Evolutionary conservation across 306 rosid species (phyloP), one percentile per base, ranked within the genome.

Genomic region (Cucumis cinereus): DNA sequence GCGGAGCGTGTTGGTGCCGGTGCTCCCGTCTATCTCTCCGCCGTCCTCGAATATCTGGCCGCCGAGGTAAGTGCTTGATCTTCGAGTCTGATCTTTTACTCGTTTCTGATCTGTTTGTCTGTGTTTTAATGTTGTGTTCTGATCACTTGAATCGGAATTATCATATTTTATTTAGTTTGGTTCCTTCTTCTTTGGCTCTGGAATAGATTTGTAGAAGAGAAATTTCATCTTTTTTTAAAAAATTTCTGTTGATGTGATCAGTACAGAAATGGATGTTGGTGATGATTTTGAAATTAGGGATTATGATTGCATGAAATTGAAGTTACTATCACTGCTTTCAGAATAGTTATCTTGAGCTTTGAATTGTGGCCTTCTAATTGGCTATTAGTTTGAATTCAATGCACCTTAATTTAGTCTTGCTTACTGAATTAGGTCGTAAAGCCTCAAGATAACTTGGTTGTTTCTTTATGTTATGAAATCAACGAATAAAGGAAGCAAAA

Each of bases 21-120:
- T 0, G 85, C 93, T 0, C 98, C 98, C 0, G 98, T 92, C 54
- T 92, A 92, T 47, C 96, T 92, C 55, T 86, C 96, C 0, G 98
- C 98, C 0, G 96, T 90, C 10, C 93, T 90, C 5, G 98, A 92
- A 40, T 92, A 92, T 14, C 98, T 90, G 3, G 90, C 93, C 0
- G 97, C 97, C 9, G 98, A 92, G 93, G 96, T 92, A 20, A 2
- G 77, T 41, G n/a, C 13, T 55, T 23, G 58, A 13, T 53, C 45
- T 11, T n/a, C 45, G n/a, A 4, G 5, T 33, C 20, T 5, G 59
- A 71, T 71, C 75, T 66, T 66, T 66, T 38, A 40, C 52, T 47
- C 17, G 55, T 49, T 71, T 28, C 35, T 22, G n/a, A 43, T 68
- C n/a, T 22, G 74, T 68, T 69, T 47, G 19, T 69, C 22, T 45